These are phyloP conservation scores for Paramecium biaurelia DNA, from an alignment of 73 alveolate genomes.

Conservation along the genomic window DNA sequence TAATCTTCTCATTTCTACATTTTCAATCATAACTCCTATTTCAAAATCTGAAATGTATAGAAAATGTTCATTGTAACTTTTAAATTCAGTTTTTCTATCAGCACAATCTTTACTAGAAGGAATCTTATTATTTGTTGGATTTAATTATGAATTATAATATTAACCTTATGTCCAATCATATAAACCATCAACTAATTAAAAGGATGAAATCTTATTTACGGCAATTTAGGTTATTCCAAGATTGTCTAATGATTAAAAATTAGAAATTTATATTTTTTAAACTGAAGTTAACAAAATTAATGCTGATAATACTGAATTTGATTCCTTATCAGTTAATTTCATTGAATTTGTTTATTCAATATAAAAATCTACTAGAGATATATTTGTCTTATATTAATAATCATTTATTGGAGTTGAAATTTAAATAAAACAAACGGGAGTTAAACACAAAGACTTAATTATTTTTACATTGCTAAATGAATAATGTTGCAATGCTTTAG, in stretches of 20 bases:
- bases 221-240: not conserved
- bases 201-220: not conserved
- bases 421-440: not conserved
- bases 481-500: not conserved
- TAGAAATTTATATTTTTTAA: not conserved
- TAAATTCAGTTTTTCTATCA: not conserved
- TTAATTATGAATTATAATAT: not conserved
- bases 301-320: not conserved
- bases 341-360: not conserved
- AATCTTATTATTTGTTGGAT: not conserved
- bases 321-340: not conserved
- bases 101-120: constrained; percentile 7
- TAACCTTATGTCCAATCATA: not conserved
- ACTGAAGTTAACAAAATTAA: not conserved
- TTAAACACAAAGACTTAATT: not conserved
- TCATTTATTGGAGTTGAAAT: not conserved
- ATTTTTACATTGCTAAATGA: not conserved
- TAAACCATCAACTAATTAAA: not conserved
- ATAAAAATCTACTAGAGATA: not conserved
- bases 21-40: not conserved
- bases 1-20: not conserved
- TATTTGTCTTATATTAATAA: not conserved
- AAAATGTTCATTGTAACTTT: not conserved
- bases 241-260: not conserved
- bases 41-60: not conserved